Conservation (phyloP, 2,329 filamentous ascomycete genomes). For the Parascedosporium putredinis region DNA sequence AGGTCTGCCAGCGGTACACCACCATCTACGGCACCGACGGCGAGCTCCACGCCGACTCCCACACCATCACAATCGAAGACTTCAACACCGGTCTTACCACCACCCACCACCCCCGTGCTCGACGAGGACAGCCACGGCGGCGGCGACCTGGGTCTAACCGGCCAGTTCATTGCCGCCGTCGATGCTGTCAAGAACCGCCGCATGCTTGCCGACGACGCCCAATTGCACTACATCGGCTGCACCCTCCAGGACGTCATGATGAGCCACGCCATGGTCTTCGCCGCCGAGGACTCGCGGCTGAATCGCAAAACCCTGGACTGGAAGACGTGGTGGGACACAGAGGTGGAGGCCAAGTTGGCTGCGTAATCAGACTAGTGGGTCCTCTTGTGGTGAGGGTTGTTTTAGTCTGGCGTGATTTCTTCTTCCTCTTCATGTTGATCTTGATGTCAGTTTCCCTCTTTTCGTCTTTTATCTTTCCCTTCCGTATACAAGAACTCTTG, state of each 20-base stretch:
- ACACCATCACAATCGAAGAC: conserved; percentile 41
- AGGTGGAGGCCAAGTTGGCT: conserved; percentile 15
- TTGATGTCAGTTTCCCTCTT: neutral
- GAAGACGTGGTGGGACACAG: conserved; percentile 59
- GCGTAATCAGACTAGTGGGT: neutral
- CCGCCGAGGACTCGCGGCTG: conserved; percentile 75
- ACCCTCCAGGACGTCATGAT: conserved; percentile 77
- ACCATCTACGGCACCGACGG: conserved; percentile 78
- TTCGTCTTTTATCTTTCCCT: neutral
- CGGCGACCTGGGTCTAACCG: conserved; percentile 49
- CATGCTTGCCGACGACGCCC: conserved; percentile 58
- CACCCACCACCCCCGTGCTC: conserved; percentile 26
- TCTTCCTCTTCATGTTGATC: neutral
- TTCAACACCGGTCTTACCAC: conserved; percentile 32
- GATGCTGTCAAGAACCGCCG: conserved; percentile 64
- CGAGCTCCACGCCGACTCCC: conserved; percentile 77
- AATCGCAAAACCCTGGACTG: conserved; percentile 64
- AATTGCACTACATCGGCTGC: conserved; percentile 68
- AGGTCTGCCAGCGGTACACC: conserved; percentile 76
- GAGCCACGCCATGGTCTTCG: conserved; percentile 89
- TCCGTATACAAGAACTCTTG: too few species aligned
- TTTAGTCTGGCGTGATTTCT: neutral
- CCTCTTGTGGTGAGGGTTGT: neutral
- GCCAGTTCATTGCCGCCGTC: conserved; percentile 75
- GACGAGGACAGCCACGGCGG: conserved; percentile 29